A percentile compares a stretch with the other conserved stretches of the same genome.
Conservation (phyloP, 208 protist genomes). For the Novymonas esmeraldas region DNA sequence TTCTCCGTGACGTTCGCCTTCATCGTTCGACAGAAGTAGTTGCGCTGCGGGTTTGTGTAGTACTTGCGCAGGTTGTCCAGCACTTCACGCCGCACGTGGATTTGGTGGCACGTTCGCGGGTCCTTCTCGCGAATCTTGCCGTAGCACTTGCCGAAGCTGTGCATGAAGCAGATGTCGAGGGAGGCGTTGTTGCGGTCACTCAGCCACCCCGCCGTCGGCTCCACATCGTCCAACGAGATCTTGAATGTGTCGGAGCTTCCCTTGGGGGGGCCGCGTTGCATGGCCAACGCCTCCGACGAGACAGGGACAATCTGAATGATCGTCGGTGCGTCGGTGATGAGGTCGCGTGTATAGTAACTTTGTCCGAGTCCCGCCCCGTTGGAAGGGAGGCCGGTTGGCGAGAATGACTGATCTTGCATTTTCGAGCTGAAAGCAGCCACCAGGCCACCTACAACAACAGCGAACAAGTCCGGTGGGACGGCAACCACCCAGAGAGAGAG, state of each 20-base stretch:
- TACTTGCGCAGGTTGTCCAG: constrained; percentile 43
- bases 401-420: constrained; percentile 25
- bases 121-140: constrained; percentile 52
- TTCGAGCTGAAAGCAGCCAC: too few relatives aligned
- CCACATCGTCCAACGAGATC: constrained; percentile 46
- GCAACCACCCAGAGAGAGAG: not conserved
- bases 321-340: constrained; percentile 55
- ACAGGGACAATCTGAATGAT: constrained; percentile 41
- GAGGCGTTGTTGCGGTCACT: constrained; percentile 53
- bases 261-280: constrained; percentile 19
- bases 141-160: constrained; percentile 67
- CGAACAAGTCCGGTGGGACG: too few relatives aligned
- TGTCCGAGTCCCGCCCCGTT: constrained; percentile 25
- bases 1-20: constrained; percentile 57
- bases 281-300: constrained; percentile 10
- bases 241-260: constrained; percentile 17
- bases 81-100: constrained; percentile 46
- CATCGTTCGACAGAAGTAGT: constrained; percentile 63
- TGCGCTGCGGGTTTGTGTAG: constrained; percentile 46
- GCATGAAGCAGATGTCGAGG: constrained; percentile 71
- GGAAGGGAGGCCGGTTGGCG: not conserved
- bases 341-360: constrained; percentile 49
- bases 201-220: constrained; percentile 59
- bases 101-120: constrained; percentile 56
- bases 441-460: too few relatives aligned